A percentile compares a stretch with the other conserved stretches of the same genome.
These are phyloP conservation scores for Cladosporium velox DNA, from an alignment of 2,329 filamentous ascomycete species.

Conservation along the genomic window DNA sequence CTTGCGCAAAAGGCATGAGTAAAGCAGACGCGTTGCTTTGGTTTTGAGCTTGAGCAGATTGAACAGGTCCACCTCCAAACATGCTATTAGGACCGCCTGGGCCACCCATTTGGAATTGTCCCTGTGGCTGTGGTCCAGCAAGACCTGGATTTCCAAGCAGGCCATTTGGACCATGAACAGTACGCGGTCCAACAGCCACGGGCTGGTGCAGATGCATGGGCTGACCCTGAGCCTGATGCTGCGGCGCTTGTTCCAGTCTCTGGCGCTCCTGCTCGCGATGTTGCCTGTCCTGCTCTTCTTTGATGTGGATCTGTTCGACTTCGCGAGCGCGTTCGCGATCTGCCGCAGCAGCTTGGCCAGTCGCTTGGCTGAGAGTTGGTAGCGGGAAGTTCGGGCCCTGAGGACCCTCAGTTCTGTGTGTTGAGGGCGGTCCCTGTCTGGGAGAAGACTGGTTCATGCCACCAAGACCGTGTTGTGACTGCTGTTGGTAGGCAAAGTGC, in stretches of 20 bases:
- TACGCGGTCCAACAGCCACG: slow-evolving; percentile 74
- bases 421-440: slow-evolving; percentile 35
- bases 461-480: slow-evolving; percentile 48
- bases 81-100: slow-evolving; percentile 63
- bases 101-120: slow-evolving; percentile 56
- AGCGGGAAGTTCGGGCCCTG: slow-evolving; percentile 47
- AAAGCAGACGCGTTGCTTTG: slow-evolving; percentile 50
- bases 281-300: slow-evolving; percentile 62
- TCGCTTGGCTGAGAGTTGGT: slow-evolving; percentile 48
- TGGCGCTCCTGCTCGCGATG: slow-evolving; percentile 67
- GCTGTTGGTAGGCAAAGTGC: slow-evolving; percentile 45
- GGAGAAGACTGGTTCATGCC: slow-evolving; percentile 48
- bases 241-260: slow-evolving; percentile 66
- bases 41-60: slow-evolving; percentile 58
- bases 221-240: slow-evolving; percentile 81
- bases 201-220: slow-evolving; percentile 91
- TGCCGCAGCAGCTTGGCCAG: slow-evolving; percentile 41
- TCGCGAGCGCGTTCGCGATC: slow-evolving; percentile 52
- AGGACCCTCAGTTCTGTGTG: slow-evolving; percentile 35
- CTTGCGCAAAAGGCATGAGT: slow-evolving; percentile 48
- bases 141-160: slow-evolving; percentile 65
- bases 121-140: slow-evolving; percentile 46
- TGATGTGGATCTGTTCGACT: slow-evolving; percentile 58
- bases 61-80: slow-evolving; percentile 72
- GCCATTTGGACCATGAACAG: slow-evolving; percentile 90